Percentiles rank a stretch among this genome's conserved stretches.
Conservation (phyloP, 129 eudicot species). For the Saposhnikovia divaricata region DNA sequence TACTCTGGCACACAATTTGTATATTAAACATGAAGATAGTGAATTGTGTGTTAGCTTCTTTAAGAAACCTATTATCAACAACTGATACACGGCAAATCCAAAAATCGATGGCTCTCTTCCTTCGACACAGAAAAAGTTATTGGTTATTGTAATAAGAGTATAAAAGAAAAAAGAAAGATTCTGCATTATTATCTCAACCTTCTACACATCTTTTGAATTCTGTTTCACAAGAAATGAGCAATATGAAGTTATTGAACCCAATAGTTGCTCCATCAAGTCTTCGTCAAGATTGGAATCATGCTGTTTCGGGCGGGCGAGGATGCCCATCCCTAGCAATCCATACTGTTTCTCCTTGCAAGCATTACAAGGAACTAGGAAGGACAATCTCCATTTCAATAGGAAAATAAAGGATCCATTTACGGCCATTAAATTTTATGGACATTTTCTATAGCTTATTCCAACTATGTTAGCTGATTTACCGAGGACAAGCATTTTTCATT, state of each 20-base stretch:
- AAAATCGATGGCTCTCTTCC: not conserved
- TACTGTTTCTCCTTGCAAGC: not conserved
- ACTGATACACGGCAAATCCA: not conserved
- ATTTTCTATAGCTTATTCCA: not conserved
- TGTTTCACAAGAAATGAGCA: no score
- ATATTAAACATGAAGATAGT: not conserved
- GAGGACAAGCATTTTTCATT: not conserved
- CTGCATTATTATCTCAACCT: not conserved
- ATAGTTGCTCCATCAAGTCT: no score
- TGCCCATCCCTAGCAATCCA: no score
- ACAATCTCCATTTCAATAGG: not conserved
- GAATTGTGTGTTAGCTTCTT: not conserved
- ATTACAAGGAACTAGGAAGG: not conserved
- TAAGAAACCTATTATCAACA: not conserved
- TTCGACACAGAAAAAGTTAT: not conserved
- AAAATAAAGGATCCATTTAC: not conserved
- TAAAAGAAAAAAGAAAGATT: not conserved
- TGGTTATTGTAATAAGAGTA: not conserved
- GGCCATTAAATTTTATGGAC: not conserved
- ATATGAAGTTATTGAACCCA: no score
- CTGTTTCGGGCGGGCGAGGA: no score
- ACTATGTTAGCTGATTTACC: not conserved
- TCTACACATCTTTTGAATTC: no score
- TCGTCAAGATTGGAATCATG: no score
- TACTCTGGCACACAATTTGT: not conserved